Conservation (phyloP, 23 red algal species). For the Pyropia haitanensis region DNA sequence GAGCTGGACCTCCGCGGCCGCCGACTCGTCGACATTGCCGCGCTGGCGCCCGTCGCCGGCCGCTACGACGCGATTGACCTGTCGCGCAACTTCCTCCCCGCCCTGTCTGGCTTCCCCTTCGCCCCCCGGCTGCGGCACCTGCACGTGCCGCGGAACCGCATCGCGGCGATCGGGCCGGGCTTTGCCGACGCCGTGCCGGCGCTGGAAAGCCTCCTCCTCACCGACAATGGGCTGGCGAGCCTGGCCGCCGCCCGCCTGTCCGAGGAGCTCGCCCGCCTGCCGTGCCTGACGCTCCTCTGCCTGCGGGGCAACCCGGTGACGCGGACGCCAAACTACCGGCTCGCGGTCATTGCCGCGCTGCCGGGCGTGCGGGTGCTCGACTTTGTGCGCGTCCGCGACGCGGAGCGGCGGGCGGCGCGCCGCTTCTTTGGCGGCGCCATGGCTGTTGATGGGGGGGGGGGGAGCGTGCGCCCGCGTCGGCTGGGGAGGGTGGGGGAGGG, state of each 20-base stretch:
- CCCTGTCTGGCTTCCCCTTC: conserved; percentile 42
- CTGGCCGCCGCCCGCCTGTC: conserved; percentile 23
- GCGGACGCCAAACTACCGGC: not conserved
- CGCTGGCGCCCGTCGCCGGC: conserved; percentile 36
- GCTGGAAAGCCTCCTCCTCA: conserved; percentile 56
- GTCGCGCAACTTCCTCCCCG: conserved; percentile 35
- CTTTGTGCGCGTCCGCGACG: conserved; percentile 9
- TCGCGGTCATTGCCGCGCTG: not conserved
- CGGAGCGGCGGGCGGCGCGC: conserved; percentile 2
- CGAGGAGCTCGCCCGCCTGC: conserved; percentile 20
- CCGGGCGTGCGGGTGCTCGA: conserved; percentile 8
- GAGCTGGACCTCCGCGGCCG: conserved; percentile 55
- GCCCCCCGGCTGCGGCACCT: conserved; percentile 42
- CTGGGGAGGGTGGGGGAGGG: not conserved
- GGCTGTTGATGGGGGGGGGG: not conserved
- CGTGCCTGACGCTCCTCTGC: conserved; percentile 22
- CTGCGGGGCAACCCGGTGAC: conserved; percentile 43
- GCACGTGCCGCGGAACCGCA: conserved; percentile 31
- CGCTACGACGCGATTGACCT: conserved; percentile 65
- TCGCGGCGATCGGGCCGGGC: conserved; percentile 9
- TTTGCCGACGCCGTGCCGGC: conserved; percentile 44
- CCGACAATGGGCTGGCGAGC: conserved; percentile 37
- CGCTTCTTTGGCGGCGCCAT: conserved; percentile 4
- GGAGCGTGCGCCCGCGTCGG: not conserved
- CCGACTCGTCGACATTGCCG: conserved; percentile 39